A percentile compares a stretch with the other conserved stretches of the same genome.
Evolutionary conservation across 2,329 filamentous ascomycete genomes (phyloP).

Genomic region (Penicillium fuscoglaucum): DNA sequence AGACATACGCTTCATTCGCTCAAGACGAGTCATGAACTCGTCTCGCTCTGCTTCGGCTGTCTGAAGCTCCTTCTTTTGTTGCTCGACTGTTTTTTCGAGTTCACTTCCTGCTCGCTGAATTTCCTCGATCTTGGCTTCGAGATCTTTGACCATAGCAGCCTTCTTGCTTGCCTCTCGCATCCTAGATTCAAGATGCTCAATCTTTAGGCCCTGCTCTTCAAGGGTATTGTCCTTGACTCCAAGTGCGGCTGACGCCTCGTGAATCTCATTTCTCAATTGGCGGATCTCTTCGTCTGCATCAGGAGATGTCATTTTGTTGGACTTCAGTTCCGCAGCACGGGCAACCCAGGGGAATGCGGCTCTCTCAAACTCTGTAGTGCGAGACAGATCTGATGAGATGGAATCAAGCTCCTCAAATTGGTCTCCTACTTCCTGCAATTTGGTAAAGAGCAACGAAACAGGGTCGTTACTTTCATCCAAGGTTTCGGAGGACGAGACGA

Average conservation of each 20-base stretch:
- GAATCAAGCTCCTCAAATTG: slow-evolving; percentile 70
- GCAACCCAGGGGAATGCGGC: slow-evolving; percentile 77
- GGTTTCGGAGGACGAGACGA: slow-evolving; percentile 27
- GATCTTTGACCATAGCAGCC: slow-evolving; percentile 53
- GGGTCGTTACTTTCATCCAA: slow-evolving; percentile 53
- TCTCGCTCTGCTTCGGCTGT: slow-evolving; percentile 42
- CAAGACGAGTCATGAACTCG: slow-evolving; percentile 44
- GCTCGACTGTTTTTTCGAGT: slow-evolving; percentile 35
- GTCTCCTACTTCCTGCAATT: slow-evolving; percentile 63
- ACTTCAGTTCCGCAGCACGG: slow-evolving; percentile 76
- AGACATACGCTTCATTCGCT: slow-evolving; percentile 45
- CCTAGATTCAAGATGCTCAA: slow-evolving; percentile 84
- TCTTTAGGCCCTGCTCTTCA: slow-evolving; percentile 84
- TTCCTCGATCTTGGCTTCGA: slow-evolving; percentile 45
- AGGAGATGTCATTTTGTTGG: slow-evolving; percentile 75
- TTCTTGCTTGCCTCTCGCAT: slow-evolving; percentile 83
- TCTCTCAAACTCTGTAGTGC: slow-evolving; percentile 77
- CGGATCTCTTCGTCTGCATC: slow-evolving; percentile 84
- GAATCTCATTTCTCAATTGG: slow-evolving; percentile 75
- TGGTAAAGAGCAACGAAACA: slow-evolving; percentile 67
- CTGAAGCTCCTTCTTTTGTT: slow-evolving; percentile 41
- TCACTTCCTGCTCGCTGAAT: slow-evolving; percentile 37
- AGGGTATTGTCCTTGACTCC: slow-evolving; percentile 76
- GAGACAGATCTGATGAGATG: slow-evolving; percentile 68
- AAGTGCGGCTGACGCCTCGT: slow-evolving; percentile 71